Conservation (phyloP, 768 basidiomycete genomes). For the Leccinum uliginosum region DNA sequence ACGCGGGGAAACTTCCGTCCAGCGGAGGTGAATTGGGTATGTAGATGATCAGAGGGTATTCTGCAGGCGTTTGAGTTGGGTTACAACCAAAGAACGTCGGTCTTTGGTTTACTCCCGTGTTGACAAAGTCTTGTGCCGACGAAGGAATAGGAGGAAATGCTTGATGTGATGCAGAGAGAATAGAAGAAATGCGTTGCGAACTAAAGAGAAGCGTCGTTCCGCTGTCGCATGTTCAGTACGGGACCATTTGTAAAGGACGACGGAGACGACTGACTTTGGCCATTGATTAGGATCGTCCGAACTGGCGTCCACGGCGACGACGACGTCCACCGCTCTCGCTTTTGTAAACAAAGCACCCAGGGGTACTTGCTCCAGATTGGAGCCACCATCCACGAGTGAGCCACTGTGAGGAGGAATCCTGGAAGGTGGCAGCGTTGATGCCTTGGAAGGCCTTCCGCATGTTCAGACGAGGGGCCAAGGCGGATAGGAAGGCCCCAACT, state of each 20-base stretch:
- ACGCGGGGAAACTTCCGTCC: constrained; percentile 54
- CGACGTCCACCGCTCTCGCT: constrained; percentile 63
- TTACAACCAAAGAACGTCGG: constrained; percentile 83
- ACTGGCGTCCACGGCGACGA: constrained; percentile 70
- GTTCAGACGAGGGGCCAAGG: neutral
- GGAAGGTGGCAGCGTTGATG: constrained; percentile 44
- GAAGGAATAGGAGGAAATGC: constrained; percentile 61
- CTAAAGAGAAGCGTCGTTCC: constrained; percentile 51
- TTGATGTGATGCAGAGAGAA: constrained; percentile 50
- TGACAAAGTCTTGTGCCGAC: constrained; percentile 46
- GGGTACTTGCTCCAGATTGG: constrained; percentile 69
- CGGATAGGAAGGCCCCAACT: constrained; percentile 4
- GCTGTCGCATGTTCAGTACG: constrained; percentile 27
- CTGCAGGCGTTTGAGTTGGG: constrained; percentile 42
- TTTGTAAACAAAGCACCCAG: constrained; percentile 68
- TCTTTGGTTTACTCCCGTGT: constrained; percentile 57
- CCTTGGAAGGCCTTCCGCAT: constrained; percentile 46
- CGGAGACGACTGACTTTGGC: constrained; percentile 51
- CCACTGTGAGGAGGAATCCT: constrained; percentile 48
- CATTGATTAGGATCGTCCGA: constrained; percentile 56
- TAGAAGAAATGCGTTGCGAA: constrained; percentile 39
- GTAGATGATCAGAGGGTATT: constrained; percentile 68
- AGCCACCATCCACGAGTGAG: constrained; percentile 67
- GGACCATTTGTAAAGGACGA: neutral
- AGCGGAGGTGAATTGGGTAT: constrained; percentile 75